Base-by-base conservation (phyloP, 139 green algal species). In the Volvox reticuliferus region DNA sequence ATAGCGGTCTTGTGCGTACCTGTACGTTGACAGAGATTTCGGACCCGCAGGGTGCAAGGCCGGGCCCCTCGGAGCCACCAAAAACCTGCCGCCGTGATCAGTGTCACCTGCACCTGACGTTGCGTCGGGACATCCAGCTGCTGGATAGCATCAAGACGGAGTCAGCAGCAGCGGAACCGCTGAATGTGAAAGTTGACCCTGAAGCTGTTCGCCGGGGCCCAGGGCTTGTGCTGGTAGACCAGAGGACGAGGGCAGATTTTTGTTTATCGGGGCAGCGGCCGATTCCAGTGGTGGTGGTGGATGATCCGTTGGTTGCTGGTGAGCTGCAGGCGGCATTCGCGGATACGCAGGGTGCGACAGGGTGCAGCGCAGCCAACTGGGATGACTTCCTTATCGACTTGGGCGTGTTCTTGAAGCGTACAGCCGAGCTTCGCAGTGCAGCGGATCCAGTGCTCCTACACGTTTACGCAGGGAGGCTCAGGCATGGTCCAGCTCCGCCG, bases 321-420 rank as follows among this genome's bases (percentile, higher is more conserved):
- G 78, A 84, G 78, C 6, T 84, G 78, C 80, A 50, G 80, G 18
- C 1, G n/a, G 18, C 62, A 17, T 44, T 50, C 33, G 1, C 50
- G 26, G 50, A 33, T 17, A 44, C 2, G 79, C 79, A 36, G 79
- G 36, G 63, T 44, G 6, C 18, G 24, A 21, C 26, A 35, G n/a
- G n/a, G n/a, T 35, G 21, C 33, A 24, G 22, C 21, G 37, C 80
- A 5, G 80, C 55, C 35, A 30, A 67, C 80, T 18, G 30, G 12
- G 80, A 86, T 21, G 26, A 67, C 50, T 30, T 86, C 33, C 55
- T 86, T 17, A 22, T 50, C 24, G 80, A 86, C 80, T 12, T 86
- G 28, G 80, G 80, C 55, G 12, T 86, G 26, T 86, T 86, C 80
- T 6, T 86, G 55, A 28, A 44, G 28, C 80, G 71, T 22, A 26